Base-by-base conservation (phyloP, 2,329 filamentous ascomycete genomes). In the Aspergillus sp. region DNA sequence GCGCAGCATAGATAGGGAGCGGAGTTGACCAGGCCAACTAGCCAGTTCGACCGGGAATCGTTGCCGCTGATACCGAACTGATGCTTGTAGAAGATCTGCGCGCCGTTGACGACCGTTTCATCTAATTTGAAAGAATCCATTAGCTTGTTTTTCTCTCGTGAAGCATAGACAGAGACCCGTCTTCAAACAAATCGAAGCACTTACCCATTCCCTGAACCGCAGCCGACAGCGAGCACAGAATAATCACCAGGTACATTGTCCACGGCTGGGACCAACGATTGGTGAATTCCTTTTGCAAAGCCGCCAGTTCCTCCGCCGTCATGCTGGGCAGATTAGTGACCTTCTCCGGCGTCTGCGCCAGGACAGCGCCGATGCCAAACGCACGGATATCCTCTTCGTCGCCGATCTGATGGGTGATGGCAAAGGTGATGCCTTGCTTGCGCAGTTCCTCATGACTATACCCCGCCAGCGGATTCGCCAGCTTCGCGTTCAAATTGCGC, bases 1-100 rank as follows among this genome's bases (percentile, higher is more conserved):
- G 88, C 87, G 64, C 86, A 91, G 75, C 86, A 86, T 22, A 91
- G 81, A 57, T 82, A 82, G 1, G 80, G 80, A 1, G 80, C 79
- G 0, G 80, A 81, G 69, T 90, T 90, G 42, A 84, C 77, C 6
- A 89, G 80, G 14, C 86, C 88, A 3, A 84, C 71, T 2, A 90
- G 77, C 87, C 87, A 87, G 54, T 82, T 77, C 39, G 81, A 80
- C 45, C 82, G 71, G 26, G 79, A 63, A 16, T 61, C 56, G 11
- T 39, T 59, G 18, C 54, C 7, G 14, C 31, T 46, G 39, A 58
- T 55, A 11, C 54, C 57, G 18, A 54, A 58, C 32, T 58, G 54
- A 20, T 58, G 54, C 39, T 52, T 58, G n/a, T n/a, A 18, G 9
- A 32, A 11, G 32, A 46, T 58, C 29, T 58, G 57, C 2, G 57